These are phyloP conservation scores for Curvularia sp. DNA, from an alignment of 2,329 filamentous ascomycete species.

Conservation along the genomic window DNA sequence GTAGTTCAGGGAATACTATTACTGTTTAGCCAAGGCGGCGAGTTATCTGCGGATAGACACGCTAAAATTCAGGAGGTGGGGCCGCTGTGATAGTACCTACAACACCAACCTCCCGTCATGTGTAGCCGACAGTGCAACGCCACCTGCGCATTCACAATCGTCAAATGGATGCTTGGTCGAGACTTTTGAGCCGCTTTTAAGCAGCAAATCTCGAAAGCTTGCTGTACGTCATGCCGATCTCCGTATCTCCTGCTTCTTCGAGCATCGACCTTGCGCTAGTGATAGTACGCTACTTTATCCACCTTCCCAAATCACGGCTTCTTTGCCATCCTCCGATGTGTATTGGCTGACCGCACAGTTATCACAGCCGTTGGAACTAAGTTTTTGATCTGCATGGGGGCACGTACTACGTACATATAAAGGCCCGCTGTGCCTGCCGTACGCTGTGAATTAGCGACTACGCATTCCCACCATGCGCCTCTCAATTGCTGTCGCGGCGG, in stretches of 20 bases:
- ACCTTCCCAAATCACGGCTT: constrained; percentile 38
- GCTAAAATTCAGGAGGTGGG: not conserved
- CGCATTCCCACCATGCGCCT: constrained; percentile 34
- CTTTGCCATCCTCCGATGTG: constrained; percentile 19
- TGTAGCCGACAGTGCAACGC: not conserved
- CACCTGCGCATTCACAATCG: not conserved
- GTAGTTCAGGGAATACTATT: not conserved
- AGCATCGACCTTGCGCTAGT: constrained; percentile 21
- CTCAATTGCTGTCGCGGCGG: constrained; percentile 27
- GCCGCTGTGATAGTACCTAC: not conserved
- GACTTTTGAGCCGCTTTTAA: not conserved
- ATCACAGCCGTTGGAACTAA: constrained; percentile 6
- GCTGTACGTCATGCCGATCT: constrained; percentile 25
- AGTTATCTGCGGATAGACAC: not conserved
- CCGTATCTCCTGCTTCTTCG: constrained; percentile 36
- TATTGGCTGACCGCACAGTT: constrained; percentile 4
- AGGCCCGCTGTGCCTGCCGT: not conserved
- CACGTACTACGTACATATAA: constrained; percentile 10
- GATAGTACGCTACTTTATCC: constrained; percentile 25
- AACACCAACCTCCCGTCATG: constrained; percentile 8
- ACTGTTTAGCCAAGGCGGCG: not conserved
- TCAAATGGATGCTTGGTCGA: constrained; percentile 1
- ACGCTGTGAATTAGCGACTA: constrained; percentile 4
- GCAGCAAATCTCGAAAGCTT: constrained; percentile 18
- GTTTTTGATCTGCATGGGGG: not conserved